Conservation (phyloP, 495 filamentous ascomycete species). For the Pyrenula aspistea region DNA sequence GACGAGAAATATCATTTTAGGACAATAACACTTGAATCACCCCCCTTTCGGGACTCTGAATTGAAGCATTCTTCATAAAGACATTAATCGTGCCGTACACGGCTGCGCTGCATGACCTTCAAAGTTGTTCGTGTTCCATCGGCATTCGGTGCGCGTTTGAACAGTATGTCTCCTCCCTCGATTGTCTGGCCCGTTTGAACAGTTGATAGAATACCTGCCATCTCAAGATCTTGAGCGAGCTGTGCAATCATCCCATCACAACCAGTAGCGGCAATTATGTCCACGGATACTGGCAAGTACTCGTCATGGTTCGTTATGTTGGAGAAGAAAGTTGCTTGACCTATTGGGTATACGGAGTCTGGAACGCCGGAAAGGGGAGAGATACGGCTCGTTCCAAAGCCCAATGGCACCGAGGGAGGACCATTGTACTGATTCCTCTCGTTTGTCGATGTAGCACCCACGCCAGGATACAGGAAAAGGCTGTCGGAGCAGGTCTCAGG, state of each 20-base stretch:
- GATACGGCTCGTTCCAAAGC: slow-evolving; percentile 31
- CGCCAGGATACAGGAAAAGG: slow-evolving; percentile 21
- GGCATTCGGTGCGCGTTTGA: background rate
- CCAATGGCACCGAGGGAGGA: slow-evolving; percentile 19
- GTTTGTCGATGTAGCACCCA: slow-evolving; percentile 8
- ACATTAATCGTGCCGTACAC: background rate
- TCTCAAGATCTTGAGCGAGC: slow-evolving; percentile 37
- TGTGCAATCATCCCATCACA: slow-evolving; percentile 50
- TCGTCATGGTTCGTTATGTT: slow-evolving; percentile 41
- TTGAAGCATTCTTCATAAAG: too few species aligned
- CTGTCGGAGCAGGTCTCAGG: slow-evolving; percentile 26
- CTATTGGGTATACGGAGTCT: slow-evolving; percentile 46
- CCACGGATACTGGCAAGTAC: slow-evolving; percentile 44
- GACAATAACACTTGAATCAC: too few species aligned
- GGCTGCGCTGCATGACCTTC: background rate
- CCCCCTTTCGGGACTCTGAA: too few species aligned
- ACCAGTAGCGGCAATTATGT: slow-evolving; percentile 46
- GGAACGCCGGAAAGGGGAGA: slow-evolving; percentile 36
- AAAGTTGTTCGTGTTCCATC: background rate
- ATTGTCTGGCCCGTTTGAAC: slow-evolving; percentile 27
- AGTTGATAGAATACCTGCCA: slow-evolving; percentile 33
- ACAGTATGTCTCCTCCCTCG: background rate
- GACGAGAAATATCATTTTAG: too few species aligned
- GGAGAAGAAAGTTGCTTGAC: slow-evolving; percentile 38
- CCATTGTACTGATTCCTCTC: slow-evolving; percentile 22